Evolutionary conservation across 225 moss, liverwort and hornwort genomes (phyloP).

Genomic region (Bryum argenteum): DNA sequence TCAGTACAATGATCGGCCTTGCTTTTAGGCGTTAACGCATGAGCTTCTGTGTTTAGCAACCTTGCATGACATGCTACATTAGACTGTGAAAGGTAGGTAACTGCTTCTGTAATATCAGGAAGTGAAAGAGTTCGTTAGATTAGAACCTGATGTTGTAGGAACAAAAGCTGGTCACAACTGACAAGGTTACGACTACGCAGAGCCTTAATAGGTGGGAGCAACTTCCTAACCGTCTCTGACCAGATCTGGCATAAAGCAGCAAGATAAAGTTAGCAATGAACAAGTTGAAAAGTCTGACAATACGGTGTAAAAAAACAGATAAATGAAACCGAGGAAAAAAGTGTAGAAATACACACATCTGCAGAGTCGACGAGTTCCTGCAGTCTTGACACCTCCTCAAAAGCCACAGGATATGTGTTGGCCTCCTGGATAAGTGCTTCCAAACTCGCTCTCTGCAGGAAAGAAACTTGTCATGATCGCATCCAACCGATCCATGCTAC

Average conservation of each 20-base stretch:
- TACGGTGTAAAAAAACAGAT: background rate
- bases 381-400: constrained; percentile 72
- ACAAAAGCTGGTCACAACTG: constrained; percentile 56
- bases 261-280: constrained; percentile 8
- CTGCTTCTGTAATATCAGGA: background rate
- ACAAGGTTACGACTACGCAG: constrained; percentile 60
- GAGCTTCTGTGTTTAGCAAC: background rate
- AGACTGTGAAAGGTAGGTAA: background rate
- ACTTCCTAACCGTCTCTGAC: constrained; percentile 72
- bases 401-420: constrained; percentile 60
- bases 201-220: constrained; percentile 65
- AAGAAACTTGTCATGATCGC: constrained; percentile 21
- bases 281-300: background rate
- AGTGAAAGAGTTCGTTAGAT: background rate
- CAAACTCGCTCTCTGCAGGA: constrained; percentile 61
- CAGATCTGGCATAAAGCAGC: constrained; percentile 57
- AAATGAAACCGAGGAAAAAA: constrained; percentile 3
- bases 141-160: constrained; percentile 69
- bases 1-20: background rate
- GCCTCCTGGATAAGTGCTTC: constrained; percentile 79
- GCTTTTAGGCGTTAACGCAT: background rate
- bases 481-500: constrained; percentile 4
- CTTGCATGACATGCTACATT: background rate
- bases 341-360: constrained; percentile 48
- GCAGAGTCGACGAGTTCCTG: constrained; percentile 64